Evolutionary conservation across 257 asterid genomes (phyloP).

Genomic region (Solanum neorickii): DNA sequence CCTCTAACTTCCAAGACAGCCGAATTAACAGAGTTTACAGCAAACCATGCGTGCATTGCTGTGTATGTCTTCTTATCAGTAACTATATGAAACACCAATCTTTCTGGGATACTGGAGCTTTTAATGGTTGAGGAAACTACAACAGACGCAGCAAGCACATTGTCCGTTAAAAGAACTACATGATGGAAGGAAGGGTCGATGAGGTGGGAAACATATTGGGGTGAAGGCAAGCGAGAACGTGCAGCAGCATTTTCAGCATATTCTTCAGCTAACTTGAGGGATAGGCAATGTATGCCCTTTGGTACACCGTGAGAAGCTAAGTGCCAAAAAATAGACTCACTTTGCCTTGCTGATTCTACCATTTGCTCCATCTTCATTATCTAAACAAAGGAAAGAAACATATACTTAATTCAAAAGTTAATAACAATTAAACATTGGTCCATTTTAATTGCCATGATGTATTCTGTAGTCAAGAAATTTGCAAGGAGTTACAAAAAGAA

Average conservation of each 20-base stretch:
- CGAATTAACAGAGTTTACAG: constrained; percentile 42
- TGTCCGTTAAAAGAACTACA: constrained; percentile 73
- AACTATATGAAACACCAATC: constrained; percentile 65
- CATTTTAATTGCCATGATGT: neutral
- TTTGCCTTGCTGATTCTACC: constrained; percentile 48
- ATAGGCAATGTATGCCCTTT: constrained; percentile 61
- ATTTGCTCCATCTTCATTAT: constrained; percentile 48
- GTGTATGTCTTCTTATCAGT: constrained; percentile 80
- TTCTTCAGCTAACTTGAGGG: constrained; percentile 73
- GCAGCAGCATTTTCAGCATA: constrained; percentile 64
- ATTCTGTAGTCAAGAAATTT: neutral
- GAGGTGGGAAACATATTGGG: constrained; percentile 53
- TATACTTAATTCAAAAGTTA: neutral
- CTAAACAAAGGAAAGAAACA: constrained; percentile 23
- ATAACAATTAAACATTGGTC: neutral
- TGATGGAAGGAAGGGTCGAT: constrained; percentile 55
- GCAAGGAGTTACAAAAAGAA: neutral
- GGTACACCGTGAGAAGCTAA: constrained; percentile 74
- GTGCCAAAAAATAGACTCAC: constrained; percentile 67
- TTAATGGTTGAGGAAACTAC: constrained; percentile 56
- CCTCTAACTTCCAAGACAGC: constrained; percentile 79
- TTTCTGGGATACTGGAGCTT: constrained; percentile 39
- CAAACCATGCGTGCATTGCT: constrained; percentile 90
- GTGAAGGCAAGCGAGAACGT: constrained; percentile 62
- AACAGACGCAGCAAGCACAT: constrained; percentile 83